phyloP scores from a whole-genome alignment of 768 basidiomycete species.

The Macrolepiota fuliginosa region DNA sequence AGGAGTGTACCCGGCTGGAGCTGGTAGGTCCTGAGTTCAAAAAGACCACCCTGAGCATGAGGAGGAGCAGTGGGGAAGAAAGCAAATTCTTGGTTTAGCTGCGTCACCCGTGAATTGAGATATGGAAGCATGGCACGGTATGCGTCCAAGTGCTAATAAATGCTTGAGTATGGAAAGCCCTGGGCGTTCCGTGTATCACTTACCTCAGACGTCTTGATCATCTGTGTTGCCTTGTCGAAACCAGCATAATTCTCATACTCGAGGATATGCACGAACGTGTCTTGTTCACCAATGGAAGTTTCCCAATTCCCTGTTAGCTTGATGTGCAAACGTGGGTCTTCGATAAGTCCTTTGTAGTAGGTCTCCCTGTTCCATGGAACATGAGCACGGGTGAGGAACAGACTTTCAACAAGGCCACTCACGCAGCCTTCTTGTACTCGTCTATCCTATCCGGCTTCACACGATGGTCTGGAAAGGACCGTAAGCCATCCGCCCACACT shows the following conservation, averaged over 20 bases:
- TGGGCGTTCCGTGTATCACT: constrained; percentile 18
- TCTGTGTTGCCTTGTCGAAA: constrained; percentile 71
- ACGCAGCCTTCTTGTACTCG: constrained; percentile 90
- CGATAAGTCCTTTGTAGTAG: constrained; percentile 81
- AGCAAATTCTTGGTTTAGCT: constrained; percentile 91
- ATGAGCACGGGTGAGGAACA: neutral
- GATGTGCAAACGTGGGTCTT: constrained; percentile 69
- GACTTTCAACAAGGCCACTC: constrained; percentile 25
- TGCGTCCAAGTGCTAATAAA: constrained; percentile 56
- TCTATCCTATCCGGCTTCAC: constrained; percentile 80
- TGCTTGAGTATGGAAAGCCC: neutral
- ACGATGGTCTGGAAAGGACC: constrained; percentile 60
- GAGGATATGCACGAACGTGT: constrained; percentile 76
- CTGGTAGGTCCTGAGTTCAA: constrained; percentile 89
- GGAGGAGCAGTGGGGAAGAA: constrained; percentile 93
- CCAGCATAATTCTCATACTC: constrained; percentile 95
- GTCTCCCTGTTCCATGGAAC: constrained; percentile 51
- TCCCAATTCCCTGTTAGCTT: constrained; percentile 96
- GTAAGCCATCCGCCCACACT: constrained; percentile 2
- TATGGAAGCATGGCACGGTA: constrained; percentile 78
- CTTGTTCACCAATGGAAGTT: constrained; percentile 84
- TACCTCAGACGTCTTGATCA: constrained; percentile 68
- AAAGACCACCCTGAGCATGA: constrained; percentile 83
- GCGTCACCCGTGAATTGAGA: constrained; percentile 67
- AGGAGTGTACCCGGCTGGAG: constrained; percentile 85